phyloP scores from a whole-genome alignment of 164 flowering plant genomes.

The Nelumbo lutea region DNA sequence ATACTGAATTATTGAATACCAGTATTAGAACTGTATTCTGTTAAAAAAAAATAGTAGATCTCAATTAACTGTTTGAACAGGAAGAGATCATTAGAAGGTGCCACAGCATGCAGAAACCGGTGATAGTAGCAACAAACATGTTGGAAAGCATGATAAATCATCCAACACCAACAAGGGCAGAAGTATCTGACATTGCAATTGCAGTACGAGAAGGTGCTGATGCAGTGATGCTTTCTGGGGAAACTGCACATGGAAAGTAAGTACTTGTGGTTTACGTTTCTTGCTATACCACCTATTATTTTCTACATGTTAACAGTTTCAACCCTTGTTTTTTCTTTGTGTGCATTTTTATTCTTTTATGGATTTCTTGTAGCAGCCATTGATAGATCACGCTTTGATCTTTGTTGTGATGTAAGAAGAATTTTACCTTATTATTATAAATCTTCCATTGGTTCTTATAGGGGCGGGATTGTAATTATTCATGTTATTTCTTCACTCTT shows the following conservation, averaged over 20 bases:
- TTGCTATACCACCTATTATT: neutral
- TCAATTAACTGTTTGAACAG: constrained; percentile 27
- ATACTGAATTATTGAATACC: neutral
- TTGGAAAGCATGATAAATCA: constrained; percentile 96
- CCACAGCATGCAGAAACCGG: constrained; percentile 85
- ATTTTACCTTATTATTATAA: no score
- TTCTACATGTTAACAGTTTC: neutral
- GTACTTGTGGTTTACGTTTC: constrained; percentile 20
- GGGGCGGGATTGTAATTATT: no score
- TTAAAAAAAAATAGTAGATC: neutral
- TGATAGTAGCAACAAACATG: constrained; percentile 99
- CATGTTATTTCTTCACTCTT: no score
- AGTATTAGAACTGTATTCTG: neutral
- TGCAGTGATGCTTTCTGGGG: constrained; percentile 98
- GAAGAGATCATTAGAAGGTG: constrained; percentile 90
- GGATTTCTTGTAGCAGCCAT: neutral
- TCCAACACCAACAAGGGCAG: constrained; percentile 98
- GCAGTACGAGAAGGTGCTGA: constrained; percentile 97
- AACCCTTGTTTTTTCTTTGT: neutral
- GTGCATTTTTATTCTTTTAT: neutral
- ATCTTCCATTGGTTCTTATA: no score
- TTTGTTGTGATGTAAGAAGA: neutral
- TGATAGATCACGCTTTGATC: neutral
- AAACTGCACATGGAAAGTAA: constrained; percentile 99
- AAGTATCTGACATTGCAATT: constrained; percentile 97